These are phyloP conservation scores for Phytophthora ohioensis DNA, from an alignment of 352 stramenopile species.

Conservation along the genomic window DNA sequence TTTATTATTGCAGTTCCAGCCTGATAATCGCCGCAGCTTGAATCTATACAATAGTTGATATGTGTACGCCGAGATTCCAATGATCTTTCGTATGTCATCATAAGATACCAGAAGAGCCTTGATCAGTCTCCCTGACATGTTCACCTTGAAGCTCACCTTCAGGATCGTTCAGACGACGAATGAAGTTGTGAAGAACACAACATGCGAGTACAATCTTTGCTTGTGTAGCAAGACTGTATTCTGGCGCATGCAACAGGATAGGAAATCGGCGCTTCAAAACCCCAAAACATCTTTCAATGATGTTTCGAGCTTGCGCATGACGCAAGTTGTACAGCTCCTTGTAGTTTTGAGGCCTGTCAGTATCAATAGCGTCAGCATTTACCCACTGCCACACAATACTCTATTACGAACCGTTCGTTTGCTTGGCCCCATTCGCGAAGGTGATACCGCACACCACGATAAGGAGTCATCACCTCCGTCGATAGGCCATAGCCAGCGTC, in stretches of 20 bases:
- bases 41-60: no score
- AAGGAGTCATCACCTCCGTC: conserved; percentile 24
- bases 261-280: conserved; percentile 29
- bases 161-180: conserved; percentile 3
- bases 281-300: conserved; percentile 26
- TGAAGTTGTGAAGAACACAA: conserved; percentile 30
- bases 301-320: conserved; percentile 28
- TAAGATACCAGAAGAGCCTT: no score
- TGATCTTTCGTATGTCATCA: no score
- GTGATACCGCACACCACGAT: conserved; percentile 31
- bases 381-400: not conserved
- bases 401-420: conserved; percentile 7
- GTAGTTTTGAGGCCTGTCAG: conserved; percentile 24
- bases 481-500: conserved; percentile 27
- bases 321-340: conserved; percentile 34
- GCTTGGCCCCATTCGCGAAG: conserved; percentile 23
- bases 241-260: conserved; percentile 1
- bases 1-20: no score
- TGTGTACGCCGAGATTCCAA: no score
- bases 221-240: conserved; percentile 17
- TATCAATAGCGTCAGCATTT: not conserved
- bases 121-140: not conserved
- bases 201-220: conserved; percentile 24
- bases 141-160: conserved; percentile 7
- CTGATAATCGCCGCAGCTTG: no score